Conservation (phyloP, 2,329 filamentous ascomycete species). For the Fusarium illudens region DNA sequence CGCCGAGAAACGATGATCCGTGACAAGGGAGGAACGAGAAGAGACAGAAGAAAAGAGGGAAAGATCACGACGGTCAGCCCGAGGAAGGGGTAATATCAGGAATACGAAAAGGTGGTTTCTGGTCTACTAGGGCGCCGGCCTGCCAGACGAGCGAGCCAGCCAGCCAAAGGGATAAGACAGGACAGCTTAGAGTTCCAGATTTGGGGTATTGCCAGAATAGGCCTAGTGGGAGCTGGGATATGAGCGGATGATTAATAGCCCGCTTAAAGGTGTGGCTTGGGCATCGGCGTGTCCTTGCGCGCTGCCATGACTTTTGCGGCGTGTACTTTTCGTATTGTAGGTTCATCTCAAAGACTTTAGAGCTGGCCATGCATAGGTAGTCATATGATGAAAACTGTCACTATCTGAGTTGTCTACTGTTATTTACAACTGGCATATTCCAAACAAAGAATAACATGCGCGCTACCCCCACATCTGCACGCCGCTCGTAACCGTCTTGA, state of each 20-base stretch:
- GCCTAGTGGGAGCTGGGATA: conserved; percentile 25
- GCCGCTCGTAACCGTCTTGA: neutral
- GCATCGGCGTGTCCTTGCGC: neutral
- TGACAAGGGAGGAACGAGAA: neutral
- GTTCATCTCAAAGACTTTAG: neutral
- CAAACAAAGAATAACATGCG: neutral
- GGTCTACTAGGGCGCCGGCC: conserved; percentile 18
- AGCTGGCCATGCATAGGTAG: neutral
- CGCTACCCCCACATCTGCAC: neutral
- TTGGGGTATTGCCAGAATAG: conserved; percentile 21
- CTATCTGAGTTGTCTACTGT: neutral
- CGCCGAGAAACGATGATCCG: neutral
- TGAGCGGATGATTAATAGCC: conserved; percentile 18
- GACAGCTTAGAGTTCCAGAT: conserved; percentile 40
- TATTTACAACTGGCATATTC: neutral
- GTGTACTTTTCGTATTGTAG: neutral
- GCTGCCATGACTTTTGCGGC: neutral
- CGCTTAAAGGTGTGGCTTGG: conserved; percentile 15
- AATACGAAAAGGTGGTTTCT: conserved; percentile 38
- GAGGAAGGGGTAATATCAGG: conserved; percentile 34
- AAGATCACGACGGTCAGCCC: conserved; percentile 24
- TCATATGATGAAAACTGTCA: neutral
- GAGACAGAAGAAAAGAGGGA: conserved; percentile 12
- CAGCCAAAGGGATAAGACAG: conserved; percentile 39
- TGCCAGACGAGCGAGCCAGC: conserved; percentile 28